These are phyloP conservation scores for Backusella australiensis DNA, from an alignment of 192 early-diverging fungal species.

Conservation along the genomic window DNA sequence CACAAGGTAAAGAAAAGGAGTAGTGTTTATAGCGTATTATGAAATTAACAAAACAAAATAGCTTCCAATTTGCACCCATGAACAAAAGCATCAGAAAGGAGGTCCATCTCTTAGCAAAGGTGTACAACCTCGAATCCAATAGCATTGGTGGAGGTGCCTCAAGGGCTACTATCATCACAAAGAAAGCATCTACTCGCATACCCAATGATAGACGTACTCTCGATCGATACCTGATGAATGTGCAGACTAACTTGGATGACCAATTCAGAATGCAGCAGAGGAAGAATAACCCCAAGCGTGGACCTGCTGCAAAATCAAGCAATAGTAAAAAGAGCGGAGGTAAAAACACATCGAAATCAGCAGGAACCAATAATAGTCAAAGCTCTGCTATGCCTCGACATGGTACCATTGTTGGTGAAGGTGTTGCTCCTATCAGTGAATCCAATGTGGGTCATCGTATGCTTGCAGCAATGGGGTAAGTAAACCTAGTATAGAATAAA, in stretches of 20 bases:
- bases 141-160: slow-evolving; percentile 44
- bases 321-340: not conserved
- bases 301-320: not conserved
- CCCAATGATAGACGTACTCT: slow-evolving; percentile 43
- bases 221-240: slow-evolving; percentile 34
- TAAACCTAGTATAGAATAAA: not conserved
- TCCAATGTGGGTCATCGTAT: slow-evolving; percentile 67
- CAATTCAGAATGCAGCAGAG: slow-evolving; percentile 10
- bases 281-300: not conserved
- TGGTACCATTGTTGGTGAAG: slow-evolving; percentile 58
- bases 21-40: not conserved
- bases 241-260: slow-evolving; percentile 32
- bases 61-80: slow-evolving; percentile 45
- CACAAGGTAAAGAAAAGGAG: slow-evolving; percentile 15
- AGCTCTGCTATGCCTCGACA: slow-evolving; percentile 18
- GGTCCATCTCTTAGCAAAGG: slow-evolving; percentile 42
- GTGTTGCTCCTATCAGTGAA: slow-evolving; percentile 50
- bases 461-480: slow-evolving; percentile 67
- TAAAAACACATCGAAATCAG: not conserved
- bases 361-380: not conserved
- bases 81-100: slow-evolving; percentile 39
- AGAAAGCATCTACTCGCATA: slow-evolving; percentile 42
- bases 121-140: slow-evolving; percentile 45
- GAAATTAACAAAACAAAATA: not conserved
- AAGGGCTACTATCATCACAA: slow-evolving; percentile 6